Conservation (phyloP, 192 early-diverging fungal genomes). For the Podila clonocystis region DNA sequence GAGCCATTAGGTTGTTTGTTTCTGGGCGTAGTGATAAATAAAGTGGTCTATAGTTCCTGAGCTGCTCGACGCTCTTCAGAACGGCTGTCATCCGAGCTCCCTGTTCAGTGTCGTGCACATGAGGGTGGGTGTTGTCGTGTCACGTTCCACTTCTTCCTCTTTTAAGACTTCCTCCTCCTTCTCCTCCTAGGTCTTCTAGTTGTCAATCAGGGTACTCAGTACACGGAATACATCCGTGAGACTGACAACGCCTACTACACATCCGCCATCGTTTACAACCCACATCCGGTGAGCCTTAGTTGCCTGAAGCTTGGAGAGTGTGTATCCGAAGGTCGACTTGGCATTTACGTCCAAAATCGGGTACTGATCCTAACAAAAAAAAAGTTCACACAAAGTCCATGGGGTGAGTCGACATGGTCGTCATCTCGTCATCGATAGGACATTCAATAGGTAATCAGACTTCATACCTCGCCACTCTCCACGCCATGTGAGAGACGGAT, state of each 20-base stretch:
- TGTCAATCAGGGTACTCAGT: constrained; percentile 49
- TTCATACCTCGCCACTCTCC: constrained; percentile 39
- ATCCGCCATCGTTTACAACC: constrained; percentile 69
- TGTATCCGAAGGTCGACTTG: constrained; percentile 74
- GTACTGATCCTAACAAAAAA: constrained; percentile 60
- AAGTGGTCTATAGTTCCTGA: too few relatives aligned
- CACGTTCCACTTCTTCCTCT: background rate
- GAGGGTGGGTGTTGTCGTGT: too few relatives aligned
- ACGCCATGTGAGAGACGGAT: constrained; percentile 36
- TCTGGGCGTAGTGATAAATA: too few relatives aligned
- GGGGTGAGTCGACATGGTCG: background rate
- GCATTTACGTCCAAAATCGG: constrained; percentile 83
- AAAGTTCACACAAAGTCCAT: constrained; percentile 2
- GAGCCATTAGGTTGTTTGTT: too few relatives aligned
- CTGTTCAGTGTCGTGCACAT: too few relatives aligned
- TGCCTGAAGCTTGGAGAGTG: constrained; percentile 81
- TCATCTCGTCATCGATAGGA: background rate
- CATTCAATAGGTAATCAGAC: background rate
- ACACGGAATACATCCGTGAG: constrained; percentile 82
- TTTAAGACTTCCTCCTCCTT: background rate
- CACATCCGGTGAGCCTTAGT: constrained; percentile 87
- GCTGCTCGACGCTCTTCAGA: too few relatives aligned
- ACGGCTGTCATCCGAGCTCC: too few relatives aligned
- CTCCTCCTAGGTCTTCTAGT: background rate
- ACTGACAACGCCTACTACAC: constrained; percentile 76